Evolutionary conservation across 805 yeast genomes (phyloP), one percentile per base, ranked within the genome.

Genomic region (Metschnikowia proteae): DNA sequence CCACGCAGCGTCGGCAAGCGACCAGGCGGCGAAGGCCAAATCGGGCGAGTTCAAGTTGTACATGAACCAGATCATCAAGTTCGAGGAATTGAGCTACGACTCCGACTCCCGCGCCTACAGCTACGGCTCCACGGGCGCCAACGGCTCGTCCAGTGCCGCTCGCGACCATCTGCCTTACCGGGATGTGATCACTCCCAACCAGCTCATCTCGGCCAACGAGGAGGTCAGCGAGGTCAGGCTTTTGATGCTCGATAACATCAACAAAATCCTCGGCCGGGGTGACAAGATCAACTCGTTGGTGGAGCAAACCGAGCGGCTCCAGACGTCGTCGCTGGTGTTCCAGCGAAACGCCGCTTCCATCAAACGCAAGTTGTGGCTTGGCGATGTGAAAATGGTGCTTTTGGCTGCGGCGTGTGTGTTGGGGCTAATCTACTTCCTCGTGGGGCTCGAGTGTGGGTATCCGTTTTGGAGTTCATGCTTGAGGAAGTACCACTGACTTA

Each of bases 281-380:
- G 96, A 88, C 59, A 77, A 86, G 45, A 80, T 88, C 50, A 79
- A 81, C 55, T 65, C 78, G 35, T 72, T 88, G 53, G 92, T 88
- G 29, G 87, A 84, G 63, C 88, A 88, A 63, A 89, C 96, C 1
- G 84, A 86, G 52, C 74, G 82, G 46, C 75, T 88, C 64, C 86
- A 83, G 55, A 75, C 79, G 35, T 79, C 81, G 32, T 80, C 94
- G 6, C 78, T 73, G 66, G 76, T 84, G 27, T 88, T 88, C 63
- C 82, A 88, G 55, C 80, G 84, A 54, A 76, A 81, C 50, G 84
- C 96, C 1, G 79, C 76, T 25, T 72, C 76, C 45, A 76, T 87
- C 32, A 81, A 80, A 56, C 71, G 87, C 34, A 76, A 74, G 51
- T 74, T 87, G 79, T 86, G 95, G 91, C 78, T 84, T 77, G 74